Conservation (phyloP, 2,329 filamentous ascomycete species). For the Pezicula radicicola region DNA sequence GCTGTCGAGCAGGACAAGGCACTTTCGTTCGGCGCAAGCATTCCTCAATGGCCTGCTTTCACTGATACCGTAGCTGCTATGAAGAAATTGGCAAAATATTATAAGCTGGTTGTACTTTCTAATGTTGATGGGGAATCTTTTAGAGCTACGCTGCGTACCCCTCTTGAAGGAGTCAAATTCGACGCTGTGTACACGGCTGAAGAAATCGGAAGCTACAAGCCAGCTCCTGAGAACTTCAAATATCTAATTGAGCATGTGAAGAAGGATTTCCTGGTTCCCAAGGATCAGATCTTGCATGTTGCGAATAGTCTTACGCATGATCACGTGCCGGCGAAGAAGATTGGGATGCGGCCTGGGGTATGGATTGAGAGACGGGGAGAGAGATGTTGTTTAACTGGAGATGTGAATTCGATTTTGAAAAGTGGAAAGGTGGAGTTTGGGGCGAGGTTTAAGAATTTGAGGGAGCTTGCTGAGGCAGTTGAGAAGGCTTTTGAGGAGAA, state of each 20-base stretch:
- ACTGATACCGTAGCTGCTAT: conserved; percentile 43
- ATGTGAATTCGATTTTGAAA: conserved; percentile 33
- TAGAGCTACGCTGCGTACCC: conserved; percentile 35
- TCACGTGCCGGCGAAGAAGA: conserved; percentile 58
- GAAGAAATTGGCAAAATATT: conserved; percentile 35
- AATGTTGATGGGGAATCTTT: conserved; percentile 55
- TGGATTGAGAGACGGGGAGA: conserved; percentile 53
- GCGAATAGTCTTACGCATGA: conserved; percentile 69
- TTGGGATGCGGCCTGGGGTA: conserved; percentile 48
- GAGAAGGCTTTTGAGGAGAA: conserved; percentile 10
- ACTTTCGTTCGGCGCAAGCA: conserved; percentile 35
- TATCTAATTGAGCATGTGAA: conserved; percentile 55
- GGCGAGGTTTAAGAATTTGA: conserved; percentile 56
- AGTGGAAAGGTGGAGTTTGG: conserved; percentile 40
- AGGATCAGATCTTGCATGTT: conserved; percentile 57
- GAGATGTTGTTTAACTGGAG: conserved; percentile 9
- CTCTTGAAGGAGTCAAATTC: conserved; percentile 46
- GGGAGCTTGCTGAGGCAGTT: conserved; percentile 13
- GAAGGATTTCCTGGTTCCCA: conserved; percentile 49
- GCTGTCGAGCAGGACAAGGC: conserved; percentile 18
- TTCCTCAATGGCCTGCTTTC: conserved; percentile 43
- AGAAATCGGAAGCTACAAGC: conserved; percentile 70
- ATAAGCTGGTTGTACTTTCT: conserved; percentile 49
- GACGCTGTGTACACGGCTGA: conserved; percentile 65
- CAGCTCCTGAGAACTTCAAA: conserved; percentile 60